Base-by-base conservation (phyloP, 768 basidiomycete genomes). In the Termitomyces sp. region DNA sequence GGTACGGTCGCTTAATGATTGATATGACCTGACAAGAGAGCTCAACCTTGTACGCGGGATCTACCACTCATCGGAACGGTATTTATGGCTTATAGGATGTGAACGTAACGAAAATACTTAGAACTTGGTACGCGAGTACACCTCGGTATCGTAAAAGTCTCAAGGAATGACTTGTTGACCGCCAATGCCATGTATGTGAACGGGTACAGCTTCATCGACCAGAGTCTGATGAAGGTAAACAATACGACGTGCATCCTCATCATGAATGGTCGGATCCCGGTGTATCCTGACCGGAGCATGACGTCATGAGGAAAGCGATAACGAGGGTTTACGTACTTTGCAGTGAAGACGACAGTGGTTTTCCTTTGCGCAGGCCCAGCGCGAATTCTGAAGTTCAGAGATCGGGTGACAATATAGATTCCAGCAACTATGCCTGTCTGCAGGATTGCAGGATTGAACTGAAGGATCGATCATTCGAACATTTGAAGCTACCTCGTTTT, bases 401-500 rank as follows among this genome's bases (percentile, higher is more conserved):
- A 70, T 29, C 77, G 78, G 32, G 75, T 78, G 50, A 78, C 70
- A 61, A 76, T 65, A 43, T 80, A 70, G 52, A 68, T 64, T 1
- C 81, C 81, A 4, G 77, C 74, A 2, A 82, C 75, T 51, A 80
- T 70, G 4, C 71, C 68, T 2, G 67, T 66, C 77, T 80, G 25
- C 11, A 49, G 20, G 12, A 10, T n/a, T 25, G 37, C 8, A 20
- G 25, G 38, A 8, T 29, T 20, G 34, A 34, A 5, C 9, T 12
- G 20, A 25, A 32, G 8, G 12, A 31, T 4, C 20, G 12, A 31
- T 4, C 20, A 43, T 29, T 40, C 7, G 14, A 9, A 34, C 20
- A 57, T 32, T 54, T 56, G 15, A 34, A 67, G 57, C 40, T 63
- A 56, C 61, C 48, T 57, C 54, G 10, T 50, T 17, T 5, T 45